Evolutionary conservation across 2,329 filamentous ascomycete genomes (phyloP), one percentile per base, ranked within the genome.

Genomic region (Chrysosporium queenslandicum): DNA sequence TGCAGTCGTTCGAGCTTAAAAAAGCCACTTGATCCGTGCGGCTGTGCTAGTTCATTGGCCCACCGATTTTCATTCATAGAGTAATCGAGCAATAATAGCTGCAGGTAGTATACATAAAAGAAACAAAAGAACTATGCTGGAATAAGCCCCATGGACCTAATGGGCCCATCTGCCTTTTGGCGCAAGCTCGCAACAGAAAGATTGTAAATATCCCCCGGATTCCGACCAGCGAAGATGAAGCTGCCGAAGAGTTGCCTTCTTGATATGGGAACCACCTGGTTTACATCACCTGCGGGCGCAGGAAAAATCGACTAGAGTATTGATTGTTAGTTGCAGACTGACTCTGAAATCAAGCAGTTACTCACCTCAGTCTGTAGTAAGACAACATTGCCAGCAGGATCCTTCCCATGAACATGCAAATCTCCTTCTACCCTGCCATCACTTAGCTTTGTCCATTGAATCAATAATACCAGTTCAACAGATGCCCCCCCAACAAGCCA

Each of bases 361-460:
- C 45, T 47, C 21, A 47, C 45, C 29, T 47, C 45, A n/a, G 29
- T 37, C 27, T 34, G 45, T 34, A 47, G 29, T 6, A 34, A 16
- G 14, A 25, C 25, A 43, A 29, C 25, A 29, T 43, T 43, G 21
- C 23, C 41, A 43, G 41, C 41, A 29, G 41, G 41, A 43, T 29
- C 41, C 21, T 27, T 25, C 8, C 25, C 41, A 29, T 43, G 29
- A 34, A 25, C 20, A 21, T 27, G 45, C 27, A 47, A 21, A 34
- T 47, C 45, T 12, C 45, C 45, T 16, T 34, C 21, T n/a, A 36
- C 32, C 43, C n/a, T 16, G 18, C 45, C 16, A 5, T 14, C 27
- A 21, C 25, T 36, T 20, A 21, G 3, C 50, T 53, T 53, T 27
- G 53, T 45, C 53, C 53, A 55, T 40, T n/a, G 32, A 43, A 55